Base-by-base conservation (phyloP, 768 basidiomycete species). In the Kwoniella sp. region DNA sequence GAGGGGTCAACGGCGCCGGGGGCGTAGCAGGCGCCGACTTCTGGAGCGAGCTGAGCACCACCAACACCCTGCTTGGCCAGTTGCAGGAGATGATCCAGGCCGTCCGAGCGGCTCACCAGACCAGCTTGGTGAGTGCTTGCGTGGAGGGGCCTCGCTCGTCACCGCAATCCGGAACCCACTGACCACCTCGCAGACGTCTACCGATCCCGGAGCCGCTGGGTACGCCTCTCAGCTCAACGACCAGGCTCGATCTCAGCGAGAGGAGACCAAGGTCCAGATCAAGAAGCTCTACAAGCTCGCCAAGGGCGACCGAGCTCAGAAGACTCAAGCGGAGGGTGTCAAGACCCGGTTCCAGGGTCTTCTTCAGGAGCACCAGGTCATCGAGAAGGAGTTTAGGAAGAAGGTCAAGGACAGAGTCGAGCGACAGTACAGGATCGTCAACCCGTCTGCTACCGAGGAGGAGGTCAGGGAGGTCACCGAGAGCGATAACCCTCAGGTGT, bases 371-470 rank as follows among this genome's bases (percentile, higher is more conserved):
- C 78, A 79, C 60, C 76, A 77, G 63, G 60, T 69, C 20, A 75
- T 78, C 22, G 78, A 79, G 66, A 74, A 77, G 65, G 73, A 76
- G 61, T 75, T 72, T 45, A 67, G 78, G 59, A 73, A 76, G 49
- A 78, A 77, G 71, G 76, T 78, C 59, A 70, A 72, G 60, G 75
- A 76, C 62, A 59, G 77, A 29, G 77, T 74, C 48, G 78, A 77
- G 68, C 66, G 78, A 51, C 78, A 79, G 65, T 78, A 75, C 68
- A 74, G 75, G 69, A 78, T 78, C 48, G 77, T 78, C 39, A 91
- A 92, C 73, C 88, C 88, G 2, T 82, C 89, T 62, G 90, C 90
- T 17, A 83, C 88, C 25, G 80, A 81, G 10, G 84, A 89, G 53
- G 89, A 93, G 68, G 77, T 93, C 29, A 77, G 80, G 52, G 84